Conservation (phyloP, 371 early-diverging fungal genomes). For the Syncephalis plumigaleata region DNA sequence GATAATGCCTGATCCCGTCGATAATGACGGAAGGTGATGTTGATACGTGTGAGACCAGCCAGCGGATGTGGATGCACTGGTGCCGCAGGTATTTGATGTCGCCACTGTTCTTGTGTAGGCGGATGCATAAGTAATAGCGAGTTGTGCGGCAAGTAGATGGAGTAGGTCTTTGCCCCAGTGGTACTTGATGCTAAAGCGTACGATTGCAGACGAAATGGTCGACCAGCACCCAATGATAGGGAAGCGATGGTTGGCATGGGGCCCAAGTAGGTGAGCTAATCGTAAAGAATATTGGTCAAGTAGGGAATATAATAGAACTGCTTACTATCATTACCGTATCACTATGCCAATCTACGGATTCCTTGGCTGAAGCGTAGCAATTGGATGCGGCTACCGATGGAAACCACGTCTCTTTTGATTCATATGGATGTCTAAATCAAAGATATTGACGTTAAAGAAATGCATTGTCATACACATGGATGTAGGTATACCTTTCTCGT, state of each 20-base stretch:
- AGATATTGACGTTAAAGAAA: not conserved
- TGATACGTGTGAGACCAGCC: too few relatives aligned
- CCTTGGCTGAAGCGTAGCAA: slow-evolving; percentile 10
- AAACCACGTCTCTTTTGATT: slow-evolving; percentile 15
- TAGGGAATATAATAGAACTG: too few relatives aligned
- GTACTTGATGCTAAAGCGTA: slow-evolving; percentile 19
- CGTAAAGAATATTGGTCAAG: not conserved
- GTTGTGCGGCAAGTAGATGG: slow-evolving; percentile 22
- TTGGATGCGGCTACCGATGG: slow-evolving; percentile 21
- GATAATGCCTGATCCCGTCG: too few relatives aligned
- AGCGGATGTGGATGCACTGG: too few relatives aligned
- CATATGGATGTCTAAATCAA: slow-evolving; percentile 11
- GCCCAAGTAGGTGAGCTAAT: slow-evolving; percentile 25
- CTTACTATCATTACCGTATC: not conserved
- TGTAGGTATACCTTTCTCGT: not conserved
- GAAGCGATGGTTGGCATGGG: slow-evolving; percentile 32
- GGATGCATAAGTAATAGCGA: slow-evolving; percentile 43
- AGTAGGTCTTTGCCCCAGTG: too few relatives aligned
- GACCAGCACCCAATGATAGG: slow-evolving; percentile 27
- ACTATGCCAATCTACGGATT: too few relatives aligned
- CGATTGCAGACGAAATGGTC: slow-evolving; percentile 29
- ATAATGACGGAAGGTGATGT: too few relatives aligned
- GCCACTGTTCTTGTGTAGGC: slow-evolving; percentile 8
- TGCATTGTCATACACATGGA: too few relatives aligned
- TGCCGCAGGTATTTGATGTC: too few relatives aligned